Evolutionary conservation across 148 eudicot genomes (phyloP).

Genomic region (Linanthus parryae): DNA sequence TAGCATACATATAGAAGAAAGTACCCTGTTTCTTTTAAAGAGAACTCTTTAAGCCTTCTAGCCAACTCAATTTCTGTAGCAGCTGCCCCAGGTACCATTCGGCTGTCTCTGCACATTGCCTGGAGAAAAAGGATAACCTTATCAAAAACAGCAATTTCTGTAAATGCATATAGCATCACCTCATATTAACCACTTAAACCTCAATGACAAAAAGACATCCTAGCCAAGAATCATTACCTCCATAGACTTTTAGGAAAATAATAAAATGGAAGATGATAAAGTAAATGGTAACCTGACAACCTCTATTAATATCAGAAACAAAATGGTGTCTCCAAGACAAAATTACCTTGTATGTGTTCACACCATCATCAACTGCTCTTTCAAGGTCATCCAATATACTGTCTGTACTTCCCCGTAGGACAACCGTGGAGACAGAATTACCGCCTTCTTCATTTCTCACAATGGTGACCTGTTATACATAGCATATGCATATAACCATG

Average conservation of each 20-base stretch:
- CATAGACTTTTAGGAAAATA: no score
- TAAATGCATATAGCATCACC: no score
- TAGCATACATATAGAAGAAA: no score
- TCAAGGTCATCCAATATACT: conserved; percentile 98
- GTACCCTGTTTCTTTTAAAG: conserved; percentile 92
- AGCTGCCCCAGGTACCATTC: conserved; percentile 91
- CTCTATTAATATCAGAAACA: no score
- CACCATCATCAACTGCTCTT: conserved; percentile 98
- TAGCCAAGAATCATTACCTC: no score
- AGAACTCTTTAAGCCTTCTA: conserved; percentile 73
- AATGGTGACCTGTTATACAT: conserved; percentile 71
- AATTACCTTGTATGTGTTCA: conserved; percentile 78
- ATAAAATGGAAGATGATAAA: no score
- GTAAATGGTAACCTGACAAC: no score
- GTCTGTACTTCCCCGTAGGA: conserved; percentile 89
- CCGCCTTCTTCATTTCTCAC: conserved; percentile 96
- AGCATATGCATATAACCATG: not conserved
- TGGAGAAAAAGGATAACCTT: conserved; percentile 22
- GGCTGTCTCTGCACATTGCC: conserved; percentile 98
- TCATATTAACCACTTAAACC: no score
- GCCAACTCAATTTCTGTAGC: conserved; percentile 96
- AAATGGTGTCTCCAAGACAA: no score
- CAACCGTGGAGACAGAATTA: conserved; percentile 78
- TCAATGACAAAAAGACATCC: no score
- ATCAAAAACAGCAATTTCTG: no score